Base-by-base conservation (phyloP, 306 rosid species). In the Lupinus albus region DNA sequence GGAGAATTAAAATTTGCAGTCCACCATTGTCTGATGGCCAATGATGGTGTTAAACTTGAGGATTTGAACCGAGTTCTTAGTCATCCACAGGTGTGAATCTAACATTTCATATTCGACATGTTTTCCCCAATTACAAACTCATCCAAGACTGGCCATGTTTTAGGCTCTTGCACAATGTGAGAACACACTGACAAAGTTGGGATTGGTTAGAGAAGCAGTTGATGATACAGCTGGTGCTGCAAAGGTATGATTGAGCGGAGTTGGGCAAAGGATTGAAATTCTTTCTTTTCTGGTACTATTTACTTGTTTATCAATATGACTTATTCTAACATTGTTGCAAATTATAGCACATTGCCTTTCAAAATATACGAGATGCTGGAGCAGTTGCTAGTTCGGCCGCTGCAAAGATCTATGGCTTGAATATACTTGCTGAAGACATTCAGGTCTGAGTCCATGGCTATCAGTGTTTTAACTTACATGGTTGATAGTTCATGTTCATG, bases 151-250 rank as follows among this genome's bases (percentile, higher is more conserved):
- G 63, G 52, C 69, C 25, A 45, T 61, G 72, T 81, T 75, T 72
- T 72, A 93, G 99, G 99, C 99, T 86, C 99, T 93, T 69, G 92
- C 94, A 79, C 99, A 93, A 84, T 93, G 99, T 78, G 99, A 93
- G 87, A 68, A 83, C 85, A 90, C 92, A 6, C 83, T 93, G 81
- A 86, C 95, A 11, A 63, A 57, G 76, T 71, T 73, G 62, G 94
- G 96, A 64, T 90, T 93, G 81, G 87, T 93, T 69, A 85, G 90
- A 85, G 99, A 86, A 79, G 96, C 96, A 9, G 90, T 82, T 45
- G 96, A 93, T 50, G 96, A 93, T 64, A 93, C 99, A 39, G 99
- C 99, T 35, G 99, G 97, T 67, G 96, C 99, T 13, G 97, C 99
- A 25, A 85, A 88, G 95, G 99, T 90, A 72, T 46, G 38, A 7